These are phyloP conservation scores for Sicyos edulis DNA, from an alignment of 306 rosid genomes.

Conservation along the genomic window DNA sequence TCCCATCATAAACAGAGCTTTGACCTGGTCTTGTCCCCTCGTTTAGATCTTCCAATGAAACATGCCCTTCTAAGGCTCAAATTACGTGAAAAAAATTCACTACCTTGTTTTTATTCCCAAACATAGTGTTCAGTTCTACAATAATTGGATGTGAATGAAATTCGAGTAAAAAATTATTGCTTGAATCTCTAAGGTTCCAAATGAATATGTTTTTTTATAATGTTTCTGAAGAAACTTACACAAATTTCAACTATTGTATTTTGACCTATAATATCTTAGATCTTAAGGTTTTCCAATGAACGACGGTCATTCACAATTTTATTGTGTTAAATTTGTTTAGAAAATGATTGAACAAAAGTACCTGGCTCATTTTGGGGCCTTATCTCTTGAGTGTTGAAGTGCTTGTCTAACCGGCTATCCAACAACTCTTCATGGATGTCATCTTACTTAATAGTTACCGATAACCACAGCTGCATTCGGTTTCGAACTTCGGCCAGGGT, in stretches of 20 bases:
- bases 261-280: too few relatives aligned
- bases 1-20: constrained; percentile 11
- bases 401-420: constrained; percentile 51
- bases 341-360: background rate
- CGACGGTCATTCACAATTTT: too few relatives aligned
- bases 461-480: background rate
- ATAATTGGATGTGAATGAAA: too few relatives aligned
- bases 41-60: constrained; percentile 59
- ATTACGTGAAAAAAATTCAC: background rate
- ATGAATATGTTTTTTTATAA: too few relatives aligned
- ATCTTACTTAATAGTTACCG: too few relatives aligned
- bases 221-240: too few relatives aligned
- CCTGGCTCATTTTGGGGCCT: constrained; percentile 92
- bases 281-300: too few relatives aligned
- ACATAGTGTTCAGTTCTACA: too few relatives aligned
- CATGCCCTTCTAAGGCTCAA: constrained; percentile 68
- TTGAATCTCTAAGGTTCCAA: constrained; percentile 64
- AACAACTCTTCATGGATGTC: constrained; percentile 45
- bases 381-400: constrained; percentile 52
- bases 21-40: constrained; percentile 38
- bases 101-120: too few relatives aligned
- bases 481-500: background rate
- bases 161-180: too few relatives aligned
- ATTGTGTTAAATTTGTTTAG: too few relatives aligned
- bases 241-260: too few relatives aligned